phyloP scores from a whole-genome alignment of 371 early-diverging fungal species.

The Dichotomocladium elegans region DNA sequence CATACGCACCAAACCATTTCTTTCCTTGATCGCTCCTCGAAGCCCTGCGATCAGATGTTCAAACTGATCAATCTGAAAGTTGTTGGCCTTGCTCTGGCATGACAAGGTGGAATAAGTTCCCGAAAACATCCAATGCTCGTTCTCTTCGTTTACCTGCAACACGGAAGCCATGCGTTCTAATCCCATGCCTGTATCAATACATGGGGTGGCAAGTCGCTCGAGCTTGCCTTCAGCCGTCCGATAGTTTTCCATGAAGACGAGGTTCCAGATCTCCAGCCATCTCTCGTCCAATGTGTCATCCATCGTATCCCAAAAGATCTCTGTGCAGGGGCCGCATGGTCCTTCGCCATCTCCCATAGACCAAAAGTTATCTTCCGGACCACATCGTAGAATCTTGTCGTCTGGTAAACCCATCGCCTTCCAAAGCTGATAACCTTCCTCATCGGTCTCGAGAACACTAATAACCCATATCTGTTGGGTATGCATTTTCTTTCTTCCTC shows the following conservation, averaged over 20 bases:
- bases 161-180: slow-evolving; percentile 71
- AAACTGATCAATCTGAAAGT: slow-evolving; percentile 74
- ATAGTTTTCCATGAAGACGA: slow-evolving; percentile 81
- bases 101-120: not conserved
- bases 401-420: slow-evolving; percentile 58
- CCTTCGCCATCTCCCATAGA: slow-evolving; percentile 82
- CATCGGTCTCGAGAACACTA: slow-evolving; percentile 65
- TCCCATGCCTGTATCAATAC: slow-evolving; percentile 85
- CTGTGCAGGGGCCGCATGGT: slow-evolving; percentile 81
- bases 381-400: slow-evolving; percentile 53
- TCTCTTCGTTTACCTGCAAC: slow-evolving; percentile 33
- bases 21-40: slow-evolving; percentile 27
- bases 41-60: slow-evolving; percentile 42
- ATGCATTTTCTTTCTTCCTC: not conserved
- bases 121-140: not conserved
- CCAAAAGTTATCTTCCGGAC: slow-evolving; percentile 79
- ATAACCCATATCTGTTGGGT: not conserved
- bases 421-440: slow-evolving; percentile 67
- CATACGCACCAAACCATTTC: slow-evolving; percentile 31
- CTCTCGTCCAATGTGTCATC: slow-evolving; percentile 47
- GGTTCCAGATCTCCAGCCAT: slow-evolving; percentile 83
- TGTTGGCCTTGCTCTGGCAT: slow-evolving; percentile 55
- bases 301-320: slow-evolving; percentile 78
- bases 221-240: slow-evolving; percentile 54
- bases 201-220: slow-evolving; percentile 52